Evolutionary conservation across 2,329 filamentous ascomycete genomes (phyloP).

Genomic region (Phialemonium atrogriseum): DNA sequence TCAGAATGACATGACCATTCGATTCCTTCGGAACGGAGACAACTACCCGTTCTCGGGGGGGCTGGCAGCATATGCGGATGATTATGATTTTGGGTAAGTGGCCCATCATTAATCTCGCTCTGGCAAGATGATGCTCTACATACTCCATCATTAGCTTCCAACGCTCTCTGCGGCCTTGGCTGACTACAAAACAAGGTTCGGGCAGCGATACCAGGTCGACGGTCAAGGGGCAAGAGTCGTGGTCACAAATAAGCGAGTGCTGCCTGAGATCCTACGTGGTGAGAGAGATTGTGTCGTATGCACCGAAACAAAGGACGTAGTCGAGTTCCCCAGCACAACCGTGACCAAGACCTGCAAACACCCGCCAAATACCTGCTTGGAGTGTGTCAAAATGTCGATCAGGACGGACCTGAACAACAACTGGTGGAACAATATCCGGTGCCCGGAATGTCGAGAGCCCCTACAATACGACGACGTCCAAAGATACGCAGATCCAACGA

Average conservation of each 20-base stretch:
- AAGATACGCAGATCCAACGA: conserved; percentile 31
- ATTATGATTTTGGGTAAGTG: too few species aligned
- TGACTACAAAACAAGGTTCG: conserved; percentile 22
- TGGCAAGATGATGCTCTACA: too few species aligned
- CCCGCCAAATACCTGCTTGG: conserved; percentile 22
- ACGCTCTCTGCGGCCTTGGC: too few species aligned
- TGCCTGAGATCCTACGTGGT: conserved; percentile 12
- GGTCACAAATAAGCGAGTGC: conserved; percentile 21
- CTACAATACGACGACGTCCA: conserved; percentile 37
- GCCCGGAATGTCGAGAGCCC: conserved; percentile 38
- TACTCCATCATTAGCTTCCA: too few species aligned
- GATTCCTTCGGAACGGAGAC: too few species aligned
- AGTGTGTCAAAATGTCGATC: conserved; percentile 26
- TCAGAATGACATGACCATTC: too few species aligned
- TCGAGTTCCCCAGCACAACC: conserved; percentile 22
- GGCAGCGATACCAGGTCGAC: conserved; percentile 24
- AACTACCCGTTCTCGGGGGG: too few species aligned
- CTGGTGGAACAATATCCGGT: conserved; percentile 38
- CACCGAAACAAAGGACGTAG: conserved; percentile 19
- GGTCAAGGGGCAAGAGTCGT: conserved; percentile 17
- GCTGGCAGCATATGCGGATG: too few species aligned
- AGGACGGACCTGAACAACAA: conserved; percentile 22
- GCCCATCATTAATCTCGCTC: too few species aligned
- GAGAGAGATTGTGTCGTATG: conserved; percentile 28
- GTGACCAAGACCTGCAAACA: conserved; percentile 25